Base-by-base conservation (phyloP, 768 basidiomycete genomes). In the Tephrocybe rancida region DNA sequence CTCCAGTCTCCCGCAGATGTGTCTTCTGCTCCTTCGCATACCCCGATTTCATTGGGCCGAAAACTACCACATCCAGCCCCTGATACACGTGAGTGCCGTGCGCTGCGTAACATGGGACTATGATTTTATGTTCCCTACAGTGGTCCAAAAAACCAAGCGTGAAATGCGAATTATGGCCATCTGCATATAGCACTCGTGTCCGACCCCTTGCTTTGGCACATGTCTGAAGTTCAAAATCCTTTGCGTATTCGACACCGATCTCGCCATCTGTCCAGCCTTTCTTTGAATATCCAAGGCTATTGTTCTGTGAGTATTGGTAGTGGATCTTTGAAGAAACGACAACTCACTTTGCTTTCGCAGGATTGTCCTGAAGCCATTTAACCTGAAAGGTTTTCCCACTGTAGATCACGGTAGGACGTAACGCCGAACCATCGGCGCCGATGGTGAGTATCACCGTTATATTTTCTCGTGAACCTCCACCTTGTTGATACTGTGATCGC, bases 101-200 rank as follows among this genome's bases (percentile, higher is more conserved):
- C 22, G 22, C 42, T 43, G 21, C 22, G 16, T 43, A 43, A 26
- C 35, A 37, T 6, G 35, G 35, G 5, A 37, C 35, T 5, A 37
- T 37, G 16, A 37, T 37, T 5, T 37, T 37, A n/a, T 37, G 35
- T n/a, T 11, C 9, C 35, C 16, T 8, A 18, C 35, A 37, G 35
- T 37, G 35, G 16, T 37, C 16, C 9, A 74, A 60, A 52, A 73
- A 68, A 5, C 39, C 55, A 13, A 49, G 37, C 14, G 67, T 67
- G 34, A 59, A 64, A 56, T 73, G 70, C 9, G 73, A 74, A 44
- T 63, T 67, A 52, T 76, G 73, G 10, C 76, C 70, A 65, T 77
- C 71, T 14, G 75, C 64, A 9, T 75, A 50, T 13, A 77, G 65
- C 8, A 74, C 41, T 1, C 68, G 57, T 9, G 56, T 32, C 18